phyloP scores from a whole-genome alignment of 306 rosid genomes.

The Sechiopsis laciniata region DNA sequence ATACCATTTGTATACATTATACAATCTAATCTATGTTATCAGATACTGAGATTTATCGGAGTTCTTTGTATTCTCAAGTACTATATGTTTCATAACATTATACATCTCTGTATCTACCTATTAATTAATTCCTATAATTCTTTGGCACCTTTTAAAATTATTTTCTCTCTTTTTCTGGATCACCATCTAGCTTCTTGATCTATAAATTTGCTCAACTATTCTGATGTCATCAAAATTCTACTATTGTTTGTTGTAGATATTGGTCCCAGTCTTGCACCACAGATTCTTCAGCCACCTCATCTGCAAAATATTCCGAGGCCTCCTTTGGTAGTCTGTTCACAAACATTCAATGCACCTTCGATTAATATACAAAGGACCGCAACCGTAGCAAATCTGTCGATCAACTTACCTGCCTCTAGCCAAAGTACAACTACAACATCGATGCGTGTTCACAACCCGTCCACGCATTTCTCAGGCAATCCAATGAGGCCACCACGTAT shows the following conservation, averaged over 20 bases:
- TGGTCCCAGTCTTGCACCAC: conserved; percentile 33
- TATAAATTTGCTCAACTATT: background rate
- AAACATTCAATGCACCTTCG: conserved; percentile 13
- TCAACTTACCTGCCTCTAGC: conserved; percentile 19
- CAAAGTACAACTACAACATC: conserved; percentile 24
- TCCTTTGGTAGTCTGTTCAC: conserved; percentile 20
- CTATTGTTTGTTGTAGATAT: conserved; percentile 37
- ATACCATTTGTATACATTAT: background rate
- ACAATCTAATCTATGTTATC: background rate
- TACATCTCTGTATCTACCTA: background rate
- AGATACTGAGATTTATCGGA: background rate
- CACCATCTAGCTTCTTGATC: conserved; percentile 1
- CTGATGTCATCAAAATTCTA: conserved; percentile 7
- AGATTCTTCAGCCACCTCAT: conserved; percentile 28
- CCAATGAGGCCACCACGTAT: conserved; percentile 38
- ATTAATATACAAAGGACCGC: background rate
- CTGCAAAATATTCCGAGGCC: conserved; percentile 35
- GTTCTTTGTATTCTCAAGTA: background rate
- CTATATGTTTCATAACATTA: background rate
- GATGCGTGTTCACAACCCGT: conserved; percentile 24
- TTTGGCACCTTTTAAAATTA: background rate
- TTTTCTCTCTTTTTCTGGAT: background rate
- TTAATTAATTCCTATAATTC: background rate
- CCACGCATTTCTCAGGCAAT: conserved; percentile 29
- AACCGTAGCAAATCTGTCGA: background rate